Base-by-base conservation (phyloP, 1,139 yeast genomes). In the Zygosaccharomyces pseudobailii region DNA sequence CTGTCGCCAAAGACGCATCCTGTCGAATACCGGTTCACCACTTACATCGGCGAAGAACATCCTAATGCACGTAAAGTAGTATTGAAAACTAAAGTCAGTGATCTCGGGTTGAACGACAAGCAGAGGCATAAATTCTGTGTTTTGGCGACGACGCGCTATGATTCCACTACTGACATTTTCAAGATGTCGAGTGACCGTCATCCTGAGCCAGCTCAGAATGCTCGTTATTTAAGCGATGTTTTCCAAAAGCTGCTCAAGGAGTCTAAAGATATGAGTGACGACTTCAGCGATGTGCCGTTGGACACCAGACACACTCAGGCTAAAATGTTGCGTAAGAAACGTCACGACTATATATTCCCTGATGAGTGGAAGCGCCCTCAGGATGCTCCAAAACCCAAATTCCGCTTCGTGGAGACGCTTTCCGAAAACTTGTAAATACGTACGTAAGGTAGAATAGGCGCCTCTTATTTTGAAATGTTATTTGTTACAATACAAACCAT, bases 201-300 rank as follows among this genome's bases (percentile, higher is more conserved):
- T 65, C 74, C 80, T 8, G 87, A 87, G 57, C 84, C 95, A 40
- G 79, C 95, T 1, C 97, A 92, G 68, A 92, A 92, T 68, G 87
- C 90, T 45, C 78, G 85, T 54, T 82, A 76, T 67, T 69, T 87
- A 53, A 82, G 83, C 32, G 84, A 81, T 47, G 75, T 82, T 28
- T 72, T 89, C 55, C 75, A 77, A 53, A 75, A 73, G 49, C 72
- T 92, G 48, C 59, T 90, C 32, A 64, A 64, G 19, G 90, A 82
- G 57, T 73, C 95, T n/a, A 83, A 80, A 61, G 84, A 80, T 51
- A 62, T 74, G 44, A 66, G 75, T 4, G 45, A 75, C 40, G 92
- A 86, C 53, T 86, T 87, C 58, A 72, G 75, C 39, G 95, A 87
- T 60, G 72, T 92, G 36, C 97, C 97, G 28, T 68, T 92, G 42